Evolutionary conservation across 73 alveolate genomes (phyloP), one percentile per base, ranked within the genome.

Genomic region (Symbiodinium pilosum): DNA sequence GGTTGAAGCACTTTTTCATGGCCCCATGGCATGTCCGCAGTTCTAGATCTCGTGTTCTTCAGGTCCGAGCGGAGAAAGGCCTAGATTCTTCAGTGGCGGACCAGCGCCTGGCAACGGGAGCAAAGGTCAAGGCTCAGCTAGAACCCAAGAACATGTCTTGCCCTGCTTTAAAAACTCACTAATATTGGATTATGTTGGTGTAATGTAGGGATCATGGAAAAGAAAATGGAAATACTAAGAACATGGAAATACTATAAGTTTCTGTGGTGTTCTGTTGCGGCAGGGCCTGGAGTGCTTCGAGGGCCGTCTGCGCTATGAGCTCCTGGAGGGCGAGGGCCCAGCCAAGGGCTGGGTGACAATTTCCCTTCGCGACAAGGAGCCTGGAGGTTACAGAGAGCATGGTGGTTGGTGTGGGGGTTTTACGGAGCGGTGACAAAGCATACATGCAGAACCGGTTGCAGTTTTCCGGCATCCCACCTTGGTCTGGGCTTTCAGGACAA

Each of bases 241-340:
- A n/a, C n/a, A n/a, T n/a, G n/a, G n/a, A n/a, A n/a, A n/a, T n/a
- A n/a, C n/a, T n/a, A n/a, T n/a, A n/a, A n/a, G n/a, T n/a, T n/a
- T n/a, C n/a, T n/a, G n/a, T n/a, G n/a, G n/a, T n/a, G n/a, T n/a
- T n/a, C n/a, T n/a, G n/a, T n/a, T n/a, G n/a, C n/a, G n/a, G n/a
- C n/a, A 59, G 77, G 77, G 77, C 77, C 77, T 59, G 77, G 77
- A 59, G 77, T 59, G 77, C 28, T 59, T 59, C 77, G 77, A 59
- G 77, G 77, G 77, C 36, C 77, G 77, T 12, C 28, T 59, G n/a
- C 77, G 36, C 39, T 59, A 59, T 28, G 77, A 59, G 77, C 77
- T 59, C 39, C n/a, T 59, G 16, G 77, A 59, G 77, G 77, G 77
- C 36, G 16, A 59, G 77, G 77, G 77, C 77, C 77, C 77, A 28